Percentiles rank a stretch among this genome's conserved stretches.
Conservation (phyloP, 257 asterid species). For the Penstemon davidsonii region DNA sequence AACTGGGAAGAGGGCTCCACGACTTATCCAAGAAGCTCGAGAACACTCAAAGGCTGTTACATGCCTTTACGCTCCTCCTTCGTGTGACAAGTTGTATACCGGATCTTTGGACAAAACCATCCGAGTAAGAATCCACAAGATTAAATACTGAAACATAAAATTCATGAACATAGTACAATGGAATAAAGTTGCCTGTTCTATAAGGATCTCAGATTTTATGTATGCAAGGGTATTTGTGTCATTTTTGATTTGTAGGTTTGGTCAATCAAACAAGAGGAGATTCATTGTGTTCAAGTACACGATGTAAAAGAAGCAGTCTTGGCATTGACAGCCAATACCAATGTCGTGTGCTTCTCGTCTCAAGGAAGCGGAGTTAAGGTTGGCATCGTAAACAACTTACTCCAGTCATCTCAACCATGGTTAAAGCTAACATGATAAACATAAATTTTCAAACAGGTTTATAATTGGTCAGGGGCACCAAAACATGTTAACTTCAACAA, state of each 20-base stretch:
- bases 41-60: slow-evolving; percentile 79
- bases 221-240: not conserved
- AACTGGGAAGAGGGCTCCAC: slow-evolving; percentile 53
- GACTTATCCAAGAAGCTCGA: slow-evolving; percentile 67
- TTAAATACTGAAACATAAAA: not conserved
- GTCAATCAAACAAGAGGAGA: slow-evolving; percentile 76
- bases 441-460: slow-evolving; percentile 47
- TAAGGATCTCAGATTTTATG: too few species aligned
- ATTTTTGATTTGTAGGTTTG: slow-evolving; percentile 47
- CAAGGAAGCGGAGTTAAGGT: slow-evolving; percentile 82
- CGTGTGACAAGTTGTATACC: slow-evolving; percentile 56
- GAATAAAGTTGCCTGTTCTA: not conserved
- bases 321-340: slow-evolving; percentile 54
- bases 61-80: slow-evolving; percentile 57
- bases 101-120: slow-evolving; percentile 89
- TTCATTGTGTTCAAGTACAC: slow-evolving; percentile 73
- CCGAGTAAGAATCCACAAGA: slow-evolving; percentile 44
- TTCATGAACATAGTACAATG: not conserved
- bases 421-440: not conserved
- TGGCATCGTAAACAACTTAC: slow-evolving; percentile 10
- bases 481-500: slow-evolving; percentile 65
- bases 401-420: not conserved
- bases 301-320: slow-evolving; percentile 72
- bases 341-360: slow-evolving; percentile 59
- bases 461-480: slow-evolving; percentile 69